Percentiles rank a stretch among this genome's conserved stretches.
Evolutionary conservation across 1,284 basidiomycete species (phyloP).

Genomic region (Athelia sp.): DNA sequence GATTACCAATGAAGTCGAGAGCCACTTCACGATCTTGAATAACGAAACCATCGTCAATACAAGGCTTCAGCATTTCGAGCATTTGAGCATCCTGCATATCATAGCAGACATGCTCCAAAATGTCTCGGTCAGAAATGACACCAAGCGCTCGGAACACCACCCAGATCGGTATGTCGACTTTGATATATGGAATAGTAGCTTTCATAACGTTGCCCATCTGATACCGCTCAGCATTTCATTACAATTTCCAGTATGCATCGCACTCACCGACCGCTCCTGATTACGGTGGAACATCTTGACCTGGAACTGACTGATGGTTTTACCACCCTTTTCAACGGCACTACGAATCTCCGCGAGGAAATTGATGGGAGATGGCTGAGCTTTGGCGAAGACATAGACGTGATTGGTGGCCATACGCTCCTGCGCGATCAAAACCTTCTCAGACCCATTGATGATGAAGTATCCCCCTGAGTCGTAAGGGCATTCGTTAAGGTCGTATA

Average conservation of each 20-base stretch:
- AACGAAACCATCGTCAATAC: slow-evolving; percentile 98
- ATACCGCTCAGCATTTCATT: background rate
- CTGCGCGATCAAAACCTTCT: slow-evolving; percentile 99
- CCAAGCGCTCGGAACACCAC: slow-evolving; percentile 98
- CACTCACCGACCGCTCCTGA: slow-evolving; percentile 78
- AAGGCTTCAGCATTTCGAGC: slow-evolving; percentile 98
- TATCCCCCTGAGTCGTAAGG: slow-evolving; percentile 98
- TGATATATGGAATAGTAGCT: slow-evolving; percentile 97
- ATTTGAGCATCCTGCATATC: slow-evolving; percentile 95
- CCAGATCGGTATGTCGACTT: slow-evolving; percentile 98
- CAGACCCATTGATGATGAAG: slow-evolving; percentile 99
- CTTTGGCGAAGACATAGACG: slow-evolving; percentile 99
- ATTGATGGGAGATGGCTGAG: slow-evolving; percentile 93
- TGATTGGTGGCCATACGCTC: slow-evolving; percentile 99
- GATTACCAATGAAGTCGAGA: slow-evolving; percentile 96
- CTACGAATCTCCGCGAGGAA: slow-evolving; percentile 97
- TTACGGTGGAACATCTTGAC: slow-evolving; percentile 95
- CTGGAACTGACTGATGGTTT: slow-evolving; percentile 97
- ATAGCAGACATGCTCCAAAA: slow-evolving; percentile 98
- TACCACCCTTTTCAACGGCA: slow-evolving; percentile 97
- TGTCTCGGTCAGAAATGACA: slow-evolving; percentile 96
- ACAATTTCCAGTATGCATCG: background rate
- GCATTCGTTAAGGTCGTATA: slow-evolving; percentile 94
- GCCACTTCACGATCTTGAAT: slow-evolving; percentile 97
- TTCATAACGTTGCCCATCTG: slow-evolving; percentile 93